phyloP scores from a whole-genome alignment of 78 protist genomes.

The Trichosphaerium sp. region DNA sequence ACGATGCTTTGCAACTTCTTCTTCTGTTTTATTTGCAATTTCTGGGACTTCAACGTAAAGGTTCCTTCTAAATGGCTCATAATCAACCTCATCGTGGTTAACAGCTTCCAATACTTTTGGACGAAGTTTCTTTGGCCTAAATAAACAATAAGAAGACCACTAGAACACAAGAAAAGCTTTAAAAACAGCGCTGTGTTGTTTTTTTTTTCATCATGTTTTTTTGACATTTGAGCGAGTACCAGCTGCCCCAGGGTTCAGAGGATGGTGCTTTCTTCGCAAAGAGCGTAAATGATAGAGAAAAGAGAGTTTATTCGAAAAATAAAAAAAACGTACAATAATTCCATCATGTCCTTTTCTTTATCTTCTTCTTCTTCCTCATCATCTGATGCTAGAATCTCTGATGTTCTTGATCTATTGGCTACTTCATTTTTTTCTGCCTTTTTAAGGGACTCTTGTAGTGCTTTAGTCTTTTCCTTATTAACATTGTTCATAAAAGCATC shows the following conservation, averaged over 20 bases:
- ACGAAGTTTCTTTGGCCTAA: neutral
- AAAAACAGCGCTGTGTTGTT: constrained; percentile 8
- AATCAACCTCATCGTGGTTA: constrained; percentile 69
- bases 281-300: too few relatives aligned
- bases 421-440: neutral
- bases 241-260: neutral
- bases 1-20: constrained; percentile 39
- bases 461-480: neutral
- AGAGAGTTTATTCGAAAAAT: neutral
- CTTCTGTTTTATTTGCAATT: constrained; percentile 48
- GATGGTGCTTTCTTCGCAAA: neutral
- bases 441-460: neutral
- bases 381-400: constrained; percentile 6
- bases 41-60: constrained; percentile 81
- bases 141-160: too few relatives aligned
- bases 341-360: constrained; percentile 1
- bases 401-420: neutral
- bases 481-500: constrained; percentile 66
- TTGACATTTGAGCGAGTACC: neutral
- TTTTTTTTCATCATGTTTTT: neutral
- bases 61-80: constrained; percentile 63
- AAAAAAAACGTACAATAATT: neutral
- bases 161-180: neutral
- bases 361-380: constrained; percentile 28
- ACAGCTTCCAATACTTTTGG: constrained; percentile 24